Percentiles rank a stretch among this genome's conserved stretches.
Evolutionary conservation across 352 stramenopile species (phyloP).

Genomic region (Hyaloperonospora brassicae): DNA sequence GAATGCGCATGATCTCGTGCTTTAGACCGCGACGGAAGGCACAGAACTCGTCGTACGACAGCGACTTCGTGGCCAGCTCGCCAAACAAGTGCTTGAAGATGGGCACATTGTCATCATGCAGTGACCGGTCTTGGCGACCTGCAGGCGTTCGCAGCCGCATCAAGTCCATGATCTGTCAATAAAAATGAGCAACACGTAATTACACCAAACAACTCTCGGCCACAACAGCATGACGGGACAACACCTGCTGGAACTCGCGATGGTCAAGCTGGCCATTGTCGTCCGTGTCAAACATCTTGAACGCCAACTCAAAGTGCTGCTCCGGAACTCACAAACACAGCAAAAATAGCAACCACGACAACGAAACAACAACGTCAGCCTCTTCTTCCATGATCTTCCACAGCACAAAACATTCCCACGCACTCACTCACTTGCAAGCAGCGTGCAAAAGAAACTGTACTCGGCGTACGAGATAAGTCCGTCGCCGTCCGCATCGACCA

Average conservation of each 20-base stretch:
- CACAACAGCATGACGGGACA: background rate
- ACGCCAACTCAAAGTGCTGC: constrained; percentile 82
- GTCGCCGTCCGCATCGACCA: constrained; percentile 82
- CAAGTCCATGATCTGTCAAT: constrained; percentile 70
- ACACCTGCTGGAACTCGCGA: constrained; percentile 79
- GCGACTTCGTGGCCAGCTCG: constrained; percentile 61
- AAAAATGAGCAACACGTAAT: background rate
- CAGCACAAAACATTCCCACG: constrained; percentile 1
- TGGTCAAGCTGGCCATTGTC: constrained; percentile 75
- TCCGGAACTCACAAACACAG: constrained; percentile 62
- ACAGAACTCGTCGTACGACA: constrained; percentile 80
- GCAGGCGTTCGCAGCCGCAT: constrained; percentile 73
- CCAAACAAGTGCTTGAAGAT: constrained; percentile 85
- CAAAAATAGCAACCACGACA: too few species aligned
- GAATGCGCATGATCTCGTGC: constrained; percentile 81
- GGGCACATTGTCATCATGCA: constrained; percentile 66
- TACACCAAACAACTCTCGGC: background rate
- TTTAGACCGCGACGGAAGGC: constrained; percentile 66
- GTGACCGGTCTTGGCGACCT: constrained; percentile 66
- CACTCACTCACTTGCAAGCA: constrained; percentile 73
- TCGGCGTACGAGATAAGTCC: constrained; percentile 83
- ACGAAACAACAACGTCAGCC: background rate
- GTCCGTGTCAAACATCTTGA: constrained; percentile 86
- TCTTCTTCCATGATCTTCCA: background rate
- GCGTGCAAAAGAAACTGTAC: constrained; percentile 87